These are phyloP conservation scores for Neurospora intermedia DNA, from an alignment of 495 filamentous ascomycete species.

Conservation along the genomic window DNA sequence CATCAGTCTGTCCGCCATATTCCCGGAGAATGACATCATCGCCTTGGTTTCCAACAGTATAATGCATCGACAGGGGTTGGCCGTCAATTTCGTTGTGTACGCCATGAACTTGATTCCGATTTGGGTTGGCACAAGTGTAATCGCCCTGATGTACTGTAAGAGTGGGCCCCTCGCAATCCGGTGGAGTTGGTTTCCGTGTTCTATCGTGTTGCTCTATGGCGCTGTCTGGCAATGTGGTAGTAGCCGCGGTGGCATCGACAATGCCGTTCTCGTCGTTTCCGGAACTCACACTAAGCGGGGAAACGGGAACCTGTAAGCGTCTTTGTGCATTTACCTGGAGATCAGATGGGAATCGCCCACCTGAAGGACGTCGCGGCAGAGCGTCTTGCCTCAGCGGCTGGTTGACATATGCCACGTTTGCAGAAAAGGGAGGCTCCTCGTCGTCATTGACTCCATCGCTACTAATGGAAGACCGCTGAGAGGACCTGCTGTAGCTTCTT, in stretches of 20 bases:
- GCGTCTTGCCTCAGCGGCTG: slow-evolving; percentile 36
- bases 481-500: slow-evolving; percentile 61
- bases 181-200: neutral
- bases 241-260: slow-evolving; percentile 40
- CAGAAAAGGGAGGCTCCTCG: slow-evolving; percentile 66
- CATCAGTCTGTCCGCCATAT: neutral
- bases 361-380: slow-evolving; percentile 54
- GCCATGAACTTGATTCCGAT: neutral
- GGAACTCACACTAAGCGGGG: slow-evolving; percentile 68
- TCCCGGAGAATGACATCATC: neutral
- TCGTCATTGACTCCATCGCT: slow-evolving; percentile 76
- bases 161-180: neutral
- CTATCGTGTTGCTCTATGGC: slow-evolving; percentile 22
- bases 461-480: slow-evolving; percentile 52
- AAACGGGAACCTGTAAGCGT: slow-evolving; percentile 64
- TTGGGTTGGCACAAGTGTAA: neutral
- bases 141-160: neutral
- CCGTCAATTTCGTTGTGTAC: neutral
- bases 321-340: slow-evolving; percentile 60
- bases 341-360: slow-evolving; percentile 85
- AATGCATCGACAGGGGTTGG: neutral
- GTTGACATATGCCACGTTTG: slow-evolving; percentile 38
- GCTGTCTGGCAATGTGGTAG: slow-evolving; percentile 40
- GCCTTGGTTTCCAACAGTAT: neutral
- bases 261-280: slow-evolving; percentile 42